Base-by-base conservation (phyloP, 257 asterid species). In the Lavandula angustifolia region DNA sequence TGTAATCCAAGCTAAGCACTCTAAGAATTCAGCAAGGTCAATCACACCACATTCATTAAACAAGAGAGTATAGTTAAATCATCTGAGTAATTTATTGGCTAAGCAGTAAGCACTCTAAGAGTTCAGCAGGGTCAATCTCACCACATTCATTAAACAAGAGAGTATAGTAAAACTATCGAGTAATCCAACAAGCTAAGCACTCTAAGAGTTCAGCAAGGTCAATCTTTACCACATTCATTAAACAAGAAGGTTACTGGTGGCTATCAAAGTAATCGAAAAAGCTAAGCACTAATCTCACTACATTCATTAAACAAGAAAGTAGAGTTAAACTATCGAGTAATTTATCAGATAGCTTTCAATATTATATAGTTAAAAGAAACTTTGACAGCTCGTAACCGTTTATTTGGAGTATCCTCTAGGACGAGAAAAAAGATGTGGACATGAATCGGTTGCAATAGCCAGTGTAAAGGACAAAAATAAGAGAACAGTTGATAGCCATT, bases 361-460 rank as follows among this genome's bases (percentile, higher is more conserved):
- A 55, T 7, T 3, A 9, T 7, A 22, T 17, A 53, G 8, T 4
- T 3, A 52, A 8, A 42, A 17, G 56, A 22, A 52, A 33, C 32
- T 42, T 7, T 42, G 32, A 22, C 27, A 22, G 27, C 27, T 22
- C 27, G 27, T 22, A 22, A 48, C 11, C 9, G 4, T 46, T 13
- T 66, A 66, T 13, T 54, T 58, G n/a, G 7, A 42, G 22, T 31
- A 53, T 31, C 32, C 52, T 22, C 63, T 49, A 53, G 7, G 17
- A 55, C 3, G 44, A 32, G 5, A 12, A 46, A 43, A 52, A 52
- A 53, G 3, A 51, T 22, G 9, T 42, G n/a, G 7, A 3, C 41
- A 52, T 46, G 54, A 66, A 47, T 42, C 13, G 42, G 53, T 13
- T 53, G 52, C 68, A 52, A 17, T 42, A 51, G 37, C 35, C 33